phyloP scores from a whole-genome alignment of 306 rosid species.

The Geum urbanum region DNA sequence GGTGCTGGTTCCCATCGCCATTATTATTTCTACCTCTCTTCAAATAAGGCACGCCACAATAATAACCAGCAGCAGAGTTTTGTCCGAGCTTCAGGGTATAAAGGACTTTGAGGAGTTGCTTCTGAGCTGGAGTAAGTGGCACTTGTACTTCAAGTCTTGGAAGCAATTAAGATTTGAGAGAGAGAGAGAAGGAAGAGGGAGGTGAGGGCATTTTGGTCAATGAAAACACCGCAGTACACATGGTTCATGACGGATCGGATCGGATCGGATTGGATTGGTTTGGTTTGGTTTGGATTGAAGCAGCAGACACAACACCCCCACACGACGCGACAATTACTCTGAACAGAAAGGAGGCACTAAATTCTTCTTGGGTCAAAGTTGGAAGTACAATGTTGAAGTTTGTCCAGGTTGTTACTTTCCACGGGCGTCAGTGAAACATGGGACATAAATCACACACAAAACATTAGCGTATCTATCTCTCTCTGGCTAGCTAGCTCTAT shows the following conservation, averaged over 20 bases:
- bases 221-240: constrained; percentile 8
- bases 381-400: neutral
- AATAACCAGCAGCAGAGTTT: constrained; percentile 8
- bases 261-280: neutral
- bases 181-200: neutral
- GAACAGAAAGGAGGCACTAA: constrained; percentile 1
- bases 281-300: neutral
- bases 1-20: constrained; percentile 90
- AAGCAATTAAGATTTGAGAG: neutral
- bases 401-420: neutral
- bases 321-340: constrained; percentile 21
- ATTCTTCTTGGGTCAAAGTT: constrained; percentile 10
- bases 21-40: constrained; percentile 26
- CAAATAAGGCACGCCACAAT: neutral
- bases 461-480: neutral
- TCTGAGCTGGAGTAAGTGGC: constrained; percentile 28
- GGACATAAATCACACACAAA: neutral
- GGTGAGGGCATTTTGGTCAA: constrained; percentile 33
- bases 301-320: constrained; percentile 35
- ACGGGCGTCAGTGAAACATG: neutral
- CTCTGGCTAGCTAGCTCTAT: neutral
- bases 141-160: constrained; percentile 26
- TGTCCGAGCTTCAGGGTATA: constrained; percentile 21
- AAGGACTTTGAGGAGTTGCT: constrained; percentile 17
- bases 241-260: constrained; percentile 34